Evolutionary conservation across 495 filamentous ascomycete species (phyloP), one percentile per base, ranked within the genome.

Genomic region (Penicillium ochrochloron): DNA sequence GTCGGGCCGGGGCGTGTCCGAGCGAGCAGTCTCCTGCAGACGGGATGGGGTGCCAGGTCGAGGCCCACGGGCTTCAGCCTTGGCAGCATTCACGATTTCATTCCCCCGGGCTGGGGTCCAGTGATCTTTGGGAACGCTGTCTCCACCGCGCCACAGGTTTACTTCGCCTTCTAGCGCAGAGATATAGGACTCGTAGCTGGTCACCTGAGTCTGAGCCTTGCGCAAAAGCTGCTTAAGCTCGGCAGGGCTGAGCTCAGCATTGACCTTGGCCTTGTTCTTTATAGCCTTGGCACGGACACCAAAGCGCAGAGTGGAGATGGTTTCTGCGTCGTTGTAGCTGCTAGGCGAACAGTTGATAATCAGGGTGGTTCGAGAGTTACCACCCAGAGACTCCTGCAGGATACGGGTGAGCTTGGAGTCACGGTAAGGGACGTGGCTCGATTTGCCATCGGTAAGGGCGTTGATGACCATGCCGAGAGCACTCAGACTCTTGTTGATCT

Each of bases 261-360:
- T 99, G 82, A 99, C 89, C 91, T 97, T 98, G 73, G 95, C 95
- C 83, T 97, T 98, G 81, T 99, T 98, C 89, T 99, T 97, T 78
- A 99, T 99, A 0, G 93, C 89, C 84, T 99, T 99, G 44, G 95
- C 95, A 69, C 95, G 84, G 75, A 97, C 94, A 84, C 95, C 95
- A 75, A 99, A 99, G 33, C 94, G 87, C 51, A 99, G 82, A 10
- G 95, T 99, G 37, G 93, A 92, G 54, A 99, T 77, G 0, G 95
- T 99, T 82, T 99, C 95, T 57, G 89, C 89, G 78, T 97, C 95
- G 78, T 99, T 99, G 80, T 98, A 99, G 70, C 93, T 97, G 76
- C 92, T 96, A 1, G 95, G 95, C 29, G 96, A 98, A 75, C 94
- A 97, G 76, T 98, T 98, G 82, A 99, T 94, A 69, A 99, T 98